A percentile compares a stretch with the other conserved stretches of the same genome.
Evolutionary conservation across 441 rosid species (phyloP).

Genomic region (Manihot esculenta): DNA sequence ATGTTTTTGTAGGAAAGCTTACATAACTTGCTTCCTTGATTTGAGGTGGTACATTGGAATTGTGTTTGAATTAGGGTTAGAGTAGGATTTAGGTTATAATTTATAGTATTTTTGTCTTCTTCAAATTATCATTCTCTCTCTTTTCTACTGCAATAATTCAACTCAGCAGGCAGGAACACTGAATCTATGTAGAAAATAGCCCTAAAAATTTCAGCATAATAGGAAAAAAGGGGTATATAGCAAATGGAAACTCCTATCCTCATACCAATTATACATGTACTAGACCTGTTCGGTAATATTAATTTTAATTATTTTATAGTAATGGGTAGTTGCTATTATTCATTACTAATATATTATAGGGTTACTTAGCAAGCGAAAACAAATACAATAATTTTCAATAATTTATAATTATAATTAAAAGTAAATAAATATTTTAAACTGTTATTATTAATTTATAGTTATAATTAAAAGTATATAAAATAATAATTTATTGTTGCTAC

Average conservation of each 20-base stretch:
- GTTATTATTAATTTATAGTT: too few relatives aligned
- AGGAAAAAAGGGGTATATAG: not conserved
- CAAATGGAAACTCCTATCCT: not conserved
- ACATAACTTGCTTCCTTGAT: slow-evolving; percentile 33
- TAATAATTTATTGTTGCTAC: too few relatives aligned
- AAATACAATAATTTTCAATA: too few relatives aligned
- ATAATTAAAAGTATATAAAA: too few relatives aligned
- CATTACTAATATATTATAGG: too few relatives aligned
- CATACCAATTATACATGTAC: not conserved
- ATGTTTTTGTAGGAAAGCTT: slow-evolving; percentile 26
- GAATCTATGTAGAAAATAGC: slow-evolving; percentile 2
- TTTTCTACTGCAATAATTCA: slow-evolving; percentile 32
- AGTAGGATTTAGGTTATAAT: slow-evolving; percentile 7
- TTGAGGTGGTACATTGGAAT: slow-evolving; percentile 48
- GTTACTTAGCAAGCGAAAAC: too few relatives aligned
- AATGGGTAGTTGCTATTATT: too few relatives aligned
- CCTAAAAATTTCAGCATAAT: not conserved
- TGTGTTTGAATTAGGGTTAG: slow-evolving; percentile 24
- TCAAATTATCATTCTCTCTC: slow-evolving; percentile 20
- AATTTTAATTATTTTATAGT: too few relatives aligned
- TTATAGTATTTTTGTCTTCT: slow-evolving; percentile 12
- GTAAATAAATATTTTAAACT: too few relatives aligned
- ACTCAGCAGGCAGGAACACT: slow-evolving; percentile 10
- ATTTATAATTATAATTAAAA: too few relatives aligned
- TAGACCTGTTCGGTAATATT: too few relatives aligned